Percentiles rank a stretch among this genome's conserved stretches.
These are phyloP conservation scores for Botryotinia globosa DNA, from an alignment of 2,329 filamentous ascomycete species.

Conservation along the genomic window DNA sequence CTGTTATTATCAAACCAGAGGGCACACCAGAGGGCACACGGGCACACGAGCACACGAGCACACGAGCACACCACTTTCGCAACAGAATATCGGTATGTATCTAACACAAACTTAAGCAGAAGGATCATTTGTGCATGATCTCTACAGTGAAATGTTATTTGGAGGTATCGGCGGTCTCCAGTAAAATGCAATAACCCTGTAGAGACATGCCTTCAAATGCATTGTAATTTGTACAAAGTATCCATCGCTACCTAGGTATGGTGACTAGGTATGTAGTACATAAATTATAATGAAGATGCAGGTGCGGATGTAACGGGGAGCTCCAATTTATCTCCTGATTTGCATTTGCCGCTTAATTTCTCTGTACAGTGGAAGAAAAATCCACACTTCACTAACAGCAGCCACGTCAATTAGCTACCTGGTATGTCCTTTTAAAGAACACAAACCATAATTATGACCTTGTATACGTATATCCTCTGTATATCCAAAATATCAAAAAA, in stretches of 20 bases:
- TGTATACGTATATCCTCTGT: too few species aligned
- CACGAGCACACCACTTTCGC: background rate
- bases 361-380: background rate
- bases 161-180: background rate
- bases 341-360: slow-evolving; percentile 4
- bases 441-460: background rate
- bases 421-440: background rate
- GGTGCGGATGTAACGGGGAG: slow-evolving; percentile 9
- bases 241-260: too few species aligned
- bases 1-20: background rate
- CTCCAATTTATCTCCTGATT: background rate
- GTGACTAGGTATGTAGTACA: too few species aligned
- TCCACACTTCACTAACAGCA: background rate
- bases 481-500: background rate
- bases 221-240: too few species aligned
- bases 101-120: background rate
- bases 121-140: slow-evolving; percentile 1
- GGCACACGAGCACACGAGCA: background rate
- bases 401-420: slow-evolving; percentile 6
- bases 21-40: background rate
- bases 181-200: slow-evolving; percentile 1
- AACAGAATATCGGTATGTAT: background rate
- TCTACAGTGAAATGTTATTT: background rate
- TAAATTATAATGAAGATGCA: background rate
- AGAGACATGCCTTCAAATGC: background rate